Base-by-base conservation (phyloP, 2,329 filamentous ascomycete species). In the Xylogone sp. region DNA sequence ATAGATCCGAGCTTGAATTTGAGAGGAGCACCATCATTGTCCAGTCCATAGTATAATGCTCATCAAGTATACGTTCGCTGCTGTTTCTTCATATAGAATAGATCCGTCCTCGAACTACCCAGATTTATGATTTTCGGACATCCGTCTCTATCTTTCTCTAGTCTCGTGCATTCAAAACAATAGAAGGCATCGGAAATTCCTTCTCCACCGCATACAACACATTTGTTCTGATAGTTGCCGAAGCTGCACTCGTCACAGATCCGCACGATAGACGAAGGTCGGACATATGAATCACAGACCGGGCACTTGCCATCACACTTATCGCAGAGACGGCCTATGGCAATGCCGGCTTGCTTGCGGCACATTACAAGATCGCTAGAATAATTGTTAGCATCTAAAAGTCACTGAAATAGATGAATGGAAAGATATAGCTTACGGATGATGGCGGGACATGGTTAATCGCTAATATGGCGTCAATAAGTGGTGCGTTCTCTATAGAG, bases 211-310 rank as follows among this genome's bases (percentile, higher is more conserved):
- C 94, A 99, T 43, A 99, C 94, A 61, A 99, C 91, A 70, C 94
- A 99, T 73, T 99, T 99, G 78, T 99, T 99, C 76, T 97, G 94
- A 78, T 97, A 99, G 80, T 99, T 99, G 68, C 94, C 94, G 71
- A 99, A 99, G 69, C 89, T 92, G 79, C 94, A 99, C 75, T 99
- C 94, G 77, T 99, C 94, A 78, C 94, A 99, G 76, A 99, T 97
- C 66, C 93, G 90, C 55, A 96, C 94, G 52, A 97, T 86, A 8
- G 94, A 97, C 22, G 94, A 99, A 12, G 94, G 94, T 16, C 94
- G 92, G 58, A 99, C 94, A 81, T 99, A 99, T 55, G 90, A 96
- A 71, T 99, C 94, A 83, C 94, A 99, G 55, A 99, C 92, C 59
- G 94, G 94, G 67, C 94, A 99, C 78, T 99, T 99, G 72, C 94